Percentiles rank a stretch among this genome's conserved stretches.
Evolutionary conservation across 352 stramenopile species (phyloP).

Genomic region (Chrysophaeum taylorii): DNA sequence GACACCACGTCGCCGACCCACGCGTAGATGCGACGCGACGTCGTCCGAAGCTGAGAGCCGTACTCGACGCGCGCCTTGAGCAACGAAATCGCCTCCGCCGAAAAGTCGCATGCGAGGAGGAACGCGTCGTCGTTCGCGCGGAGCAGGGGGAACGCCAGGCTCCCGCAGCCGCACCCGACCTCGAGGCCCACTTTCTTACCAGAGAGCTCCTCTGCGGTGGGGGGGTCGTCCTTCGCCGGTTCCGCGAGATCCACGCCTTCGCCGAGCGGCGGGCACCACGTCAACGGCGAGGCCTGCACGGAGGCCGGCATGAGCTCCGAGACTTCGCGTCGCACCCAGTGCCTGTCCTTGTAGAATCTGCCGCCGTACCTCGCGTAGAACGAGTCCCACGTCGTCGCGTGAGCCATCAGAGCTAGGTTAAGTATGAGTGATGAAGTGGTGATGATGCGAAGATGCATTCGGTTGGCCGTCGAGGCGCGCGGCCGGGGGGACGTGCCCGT

Average conservation of each 20-base stretch:
- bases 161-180: slow-evolving; percentile 11
- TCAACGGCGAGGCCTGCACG: background rate
- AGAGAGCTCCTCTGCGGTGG: background rate
- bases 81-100: background rate
- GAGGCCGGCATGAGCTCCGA: slow-evolving; percentile 6
- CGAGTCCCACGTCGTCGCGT: background rate
- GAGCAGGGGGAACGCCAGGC: background rate
- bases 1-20: background rate
- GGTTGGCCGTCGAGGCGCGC: too few relatives aligned
- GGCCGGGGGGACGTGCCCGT: too few relatives aligned
- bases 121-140: background rate
- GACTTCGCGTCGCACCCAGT: slow-evolving; percentile 9
- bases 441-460: too few relatives aligned
- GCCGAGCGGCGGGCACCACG: background rate
- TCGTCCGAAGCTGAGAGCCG: background rate
- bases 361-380: background rate
- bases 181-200: background rate
- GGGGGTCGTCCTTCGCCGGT: background rate
- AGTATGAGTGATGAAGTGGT: too few relatives aligned
- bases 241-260: background rate
- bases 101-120: background rate
- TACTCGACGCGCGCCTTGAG: slow-evolving; percentile 2
- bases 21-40: background rate
- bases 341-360: slow-evolving; percentile 6
- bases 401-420: too few relatives aligned